Evolutionary conservation across 352 stramenopile species (phyloP).

Genomic region (Pythium dissotocum): DNA sequence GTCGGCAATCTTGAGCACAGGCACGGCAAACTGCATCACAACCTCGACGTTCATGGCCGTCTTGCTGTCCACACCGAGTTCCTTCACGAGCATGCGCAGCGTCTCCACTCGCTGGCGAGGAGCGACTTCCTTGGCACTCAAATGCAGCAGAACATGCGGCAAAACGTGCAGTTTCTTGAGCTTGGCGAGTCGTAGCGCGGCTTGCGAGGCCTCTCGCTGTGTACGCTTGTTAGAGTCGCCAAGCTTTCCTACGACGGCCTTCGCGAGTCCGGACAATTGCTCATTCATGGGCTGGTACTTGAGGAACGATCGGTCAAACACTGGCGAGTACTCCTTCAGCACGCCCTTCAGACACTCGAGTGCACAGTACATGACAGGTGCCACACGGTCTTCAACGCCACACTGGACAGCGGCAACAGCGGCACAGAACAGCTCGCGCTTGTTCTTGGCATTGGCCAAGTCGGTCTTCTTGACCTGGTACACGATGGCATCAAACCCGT

Average conservation of each 20-base stretch:
- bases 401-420: conserved; percentile 65
- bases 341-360: conserved; percentile 69
- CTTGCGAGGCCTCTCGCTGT: conserved; percentile 64
- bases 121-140: conserved; percentile 60
- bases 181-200: conserved; percentile 59
- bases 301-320: conserved; percentile 45
- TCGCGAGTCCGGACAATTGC: conserved; percentile 54
- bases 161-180: conserved; percentile 60
- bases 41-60: conserved; percentile 51
- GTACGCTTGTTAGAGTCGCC: conserved; percentile 84
- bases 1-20: conserved; percentile 72
- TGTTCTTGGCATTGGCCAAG: conserved; percentile 35
- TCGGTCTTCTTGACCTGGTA: conserved; percentile 69
- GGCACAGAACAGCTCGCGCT: conserved; percentile 65
- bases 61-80: conserved; percentile 44
- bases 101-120: conserved; percentile 58
- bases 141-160: conserved; percentile 57
- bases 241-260: conserved; percentile 59
- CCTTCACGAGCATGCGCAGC: conserved; percentile 52
- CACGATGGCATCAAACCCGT: conserved; percentile 75
- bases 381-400: conserved; percentile 74
- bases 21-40: conserved; percentile 68
- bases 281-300: conserved; percentile 51
- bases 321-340: conserved; percentile 63
- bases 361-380: conserved; percentile 81